A percentile compares a stretch with the other conserved stretches of the same genome.
These are phyloP conservation scores for Colletotrichum tofieldiae DNA, from an alignment of 2,329 filamentous ascomycete genomes.

Conservation along the genomic window DNA sequence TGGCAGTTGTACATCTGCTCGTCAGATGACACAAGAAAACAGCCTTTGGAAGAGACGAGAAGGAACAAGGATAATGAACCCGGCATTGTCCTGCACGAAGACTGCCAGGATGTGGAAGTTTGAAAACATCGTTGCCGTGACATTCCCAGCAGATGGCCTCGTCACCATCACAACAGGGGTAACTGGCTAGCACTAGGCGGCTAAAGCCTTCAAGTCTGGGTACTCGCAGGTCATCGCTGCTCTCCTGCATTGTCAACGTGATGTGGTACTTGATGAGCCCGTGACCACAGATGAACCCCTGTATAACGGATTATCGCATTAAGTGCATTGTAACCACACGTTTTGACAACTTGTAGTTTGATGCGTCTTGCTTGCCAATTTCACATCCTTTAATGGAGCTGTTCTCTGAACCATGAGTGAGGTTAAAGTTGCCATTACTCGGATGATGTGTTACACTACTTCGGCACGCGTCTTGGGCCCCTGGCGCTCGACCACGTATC, in stretches of 20 bases:
- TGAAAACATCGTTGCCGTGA: neutral
- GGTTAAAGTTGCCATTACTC: neutral
- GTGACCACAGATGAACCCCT: neutral
- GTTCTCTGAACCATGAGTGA: neutral
- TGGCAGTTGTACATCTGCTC: too few relatives aligned
- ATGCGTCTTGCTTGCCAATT: neutral
- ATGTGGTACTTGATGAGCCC: neutral
- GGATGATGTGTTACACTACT: neutral
- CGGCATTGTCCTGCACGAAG: too few relatives aligned
- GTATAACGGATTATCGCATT: neutral
- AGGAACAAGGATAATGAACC: too few relatives aligned
- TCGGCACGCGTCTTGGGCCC: neutral
- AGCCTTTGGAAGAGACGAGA: too few relatives aligned
- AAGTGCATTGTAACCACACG: neutral
- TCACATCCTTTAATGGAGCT: neutral
- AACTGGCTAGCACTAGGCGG: neutral
- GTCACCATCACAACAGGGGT: neutral
- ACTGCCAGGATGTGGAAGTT: too few relatives aligned
- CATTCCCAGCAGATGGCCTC: neutral
- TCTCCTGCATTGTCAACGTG: too few relatives aligned
- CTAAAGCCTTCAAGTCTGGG: neutral
- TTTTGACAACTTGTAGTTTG: neutral
- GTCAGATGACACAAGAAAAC: too few relatives aligned
- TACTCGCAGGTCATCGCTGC: neutral
- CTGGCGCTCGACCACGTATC: too few relatives aligned